These are phyloP conservation scores for Daldinia sp. DNA, from an alignment of 2,329 filamentous ascomycete species.

Conservation along the genomic window DNA sequence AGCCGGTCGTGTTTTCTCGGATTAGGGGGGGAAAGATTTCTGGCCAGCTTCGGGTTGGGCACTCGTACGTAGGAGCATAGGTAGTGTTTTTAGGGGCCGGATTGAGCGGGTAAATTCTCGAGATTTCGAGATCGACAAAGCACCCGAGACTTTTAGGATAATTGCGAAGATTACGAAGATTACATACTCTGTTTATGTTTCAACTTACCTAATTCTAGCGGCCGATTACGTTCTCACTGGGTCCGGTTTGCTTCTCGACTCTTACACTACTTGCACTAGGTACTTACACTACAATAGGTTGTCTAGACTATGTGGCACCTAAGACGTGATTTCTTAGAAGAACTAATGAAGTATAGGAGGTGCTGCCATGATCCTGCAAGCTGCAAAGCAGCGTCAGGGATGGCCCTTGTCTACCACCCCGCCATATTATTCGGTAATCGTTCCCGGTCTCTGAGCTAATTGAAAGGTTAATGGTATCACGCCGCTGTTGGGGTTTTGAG, in stretches of 20 bases:
- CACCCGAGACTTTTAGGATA: constrained; percentile 7
- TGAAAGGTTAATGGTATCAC: constrained; percentile 12
- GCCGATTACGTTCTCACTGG: background rate
- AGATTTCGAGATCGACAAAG: constrained; percentile 34
- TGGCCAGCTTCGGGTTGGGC: constrained; percentile 10
- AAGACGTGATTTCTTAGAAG: too few relatives aligned
- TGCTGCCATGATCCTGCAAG: background rate
- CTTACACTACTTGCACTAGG: background rate
- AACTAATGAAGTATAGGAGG: too few relatives aligned
- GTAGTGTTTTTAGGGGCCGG: constrained; percentile 14
- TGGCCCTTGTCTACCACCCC: constrained; percentile 23
- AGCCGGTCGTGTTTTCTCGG: background rate
- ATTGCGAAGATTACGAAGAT: background rate
- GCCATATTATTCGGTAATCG: constrained; percentile 29
- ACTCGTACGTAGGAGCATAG: too few relatives aligned
- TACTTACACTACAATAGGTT: too few relatives aligned
- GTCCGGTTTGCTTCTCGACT: background rate
- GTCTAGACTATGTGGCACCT: too few relatives aligned
- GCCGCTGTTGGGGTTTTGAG: background rate
- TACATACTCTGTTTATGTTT: background rate
- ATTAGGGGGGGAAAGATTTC: background rate
- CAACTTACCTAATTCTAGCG: constrained; percentile 16
- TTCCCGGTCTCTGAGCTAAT: constrained; percentile 25
- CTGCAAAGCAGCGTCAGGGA: constrained; percentile 2
- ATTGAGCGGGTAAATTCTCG: constrained; percentile 36